phyloP scores from a whole-genome alignment of 768 basidiomycete species.

The Rossbeevera mucosa region DNA sequence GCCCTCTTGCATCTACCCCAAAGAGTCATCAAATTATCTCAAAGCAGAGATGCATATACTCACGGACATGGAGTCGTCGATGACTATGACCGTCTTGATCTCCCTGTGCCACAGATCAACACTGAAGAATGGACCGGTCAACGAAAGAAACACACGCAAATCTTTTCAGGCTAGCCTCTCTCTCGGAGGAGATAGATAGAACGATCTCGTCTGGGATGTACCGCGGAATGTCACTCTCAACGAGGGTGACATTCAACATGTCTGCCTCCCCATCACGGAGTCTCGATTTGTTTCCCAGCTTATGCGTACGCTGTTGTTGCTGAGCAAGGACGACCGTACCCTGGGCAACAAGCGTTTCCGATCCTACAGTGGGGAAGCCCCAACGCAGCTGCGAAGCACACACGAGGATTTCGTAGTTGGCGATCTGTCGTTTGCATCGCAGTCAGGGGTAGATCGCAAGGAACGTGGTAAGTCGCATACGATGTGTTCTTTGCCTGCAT shows the following conservation, averaged over 20 bases:
- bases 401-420: constrained; percentile 34
- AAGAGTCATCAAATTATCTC: not conserved
- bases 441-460: not conserved
- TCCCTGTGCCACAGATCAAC: constrained; percentile 24
- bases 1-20: constrained; percentile 38
- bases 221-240: constrained; percentile 26
- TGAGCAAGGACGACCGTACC: constrained; percentile 31
- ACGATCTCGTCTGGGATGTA: constrained; percentile 14
- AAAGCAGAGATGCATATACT: not conserved
- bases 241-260: constrained; percentile 23
- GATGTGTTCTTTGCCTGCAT: constrained; percentile 32
- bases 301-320: constrained; percentile 7
- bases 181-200: constrained; percentile 8
- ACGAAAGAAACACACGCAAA: constrained; percentile 23
- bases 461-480: constrained; percentile 16
- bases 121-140: not conserved
- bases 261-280: constrained; percentile 13
- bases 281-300: not conserved
- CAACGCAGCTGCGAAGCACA: constrained; percentile 33
- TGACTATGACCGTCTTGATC: constrained; percentile 39
- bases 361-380: constrained; percentile 21
- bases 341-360: constrained; percentile 16
- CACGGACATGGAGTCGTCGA: constrained; percentile 42
- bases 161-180: constrained; percentile 19
- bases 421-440: constrained; percentile 18